phyloP scores from a whole-genome alignment of 176 grass and related monocot genomes.

The Coix lacrymajobi region DNA sequence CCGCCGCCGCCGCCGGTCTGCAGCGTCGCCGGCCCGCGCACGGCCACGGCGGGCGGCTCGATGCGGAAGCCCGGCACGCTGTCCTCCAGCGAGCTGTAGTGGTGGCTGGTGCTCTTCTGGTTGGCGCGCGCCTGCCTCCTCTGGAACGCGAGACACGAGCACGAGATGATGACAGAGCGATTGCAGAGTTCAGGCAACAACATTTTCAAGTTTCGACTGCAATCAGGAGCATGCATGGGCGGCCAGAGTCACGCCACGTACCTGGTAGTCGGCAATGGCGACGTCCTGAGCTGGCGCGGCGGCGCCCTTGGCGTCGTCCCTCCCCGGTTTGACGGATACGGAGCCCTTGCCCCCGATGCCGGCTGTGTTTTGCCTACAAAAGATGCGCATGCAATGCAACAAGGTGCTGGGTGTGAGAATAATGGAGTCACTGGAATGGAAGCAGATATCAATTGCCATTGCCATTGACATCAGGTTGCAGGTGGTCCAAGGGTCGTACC shows the following conservation, averaged over 20 bases:
- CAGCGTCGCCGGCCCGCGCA: constrained; percentile 5
- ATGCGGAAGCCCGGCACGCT: constrained; percentile 52
- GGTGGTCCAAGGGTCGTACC: constrained; percentile 4
- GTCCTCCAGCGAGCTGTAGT: constrained; percentile 57
- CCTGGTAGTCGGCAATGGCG: constrained; percentile 36
- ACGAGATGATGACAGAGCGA: no score
- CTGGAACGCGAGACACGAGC: background rate
- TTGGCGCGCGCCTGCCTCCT: constrained; percentile 42
- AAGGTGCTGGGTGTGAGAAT: no score
- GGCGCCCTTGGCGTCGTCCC: constrained; percentile 41
- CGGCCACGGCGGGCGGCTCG: constrained; percentile 32
- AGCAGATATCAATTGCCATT: background rate
- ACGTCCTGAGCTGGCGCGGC: constrained; percentile 20
- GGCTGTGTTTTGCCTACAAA: constrained; percentile 47
- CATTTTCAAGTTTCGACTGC: background rate
- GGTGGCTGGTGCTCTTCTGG: constrained; percentile 39
- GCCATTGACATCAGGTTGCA: background rate
- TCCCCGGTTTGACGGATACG: constrained; percentile 44
- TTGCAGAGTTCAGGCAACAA: background rate
- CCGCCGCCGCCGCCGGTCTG: constrained; percentile 34
- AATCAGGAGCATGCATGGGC: background rate
- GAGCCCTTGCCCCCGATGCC: constrained; percentile 47
- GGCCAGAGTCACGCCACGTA: constrained; percentile 16
- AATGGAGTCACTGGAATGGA: background rate
- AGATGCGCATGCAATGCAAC: background rate